Conservation (phyloP, 108 stramenopile genomes). For the Chaetoceros muelleri region DNA sequence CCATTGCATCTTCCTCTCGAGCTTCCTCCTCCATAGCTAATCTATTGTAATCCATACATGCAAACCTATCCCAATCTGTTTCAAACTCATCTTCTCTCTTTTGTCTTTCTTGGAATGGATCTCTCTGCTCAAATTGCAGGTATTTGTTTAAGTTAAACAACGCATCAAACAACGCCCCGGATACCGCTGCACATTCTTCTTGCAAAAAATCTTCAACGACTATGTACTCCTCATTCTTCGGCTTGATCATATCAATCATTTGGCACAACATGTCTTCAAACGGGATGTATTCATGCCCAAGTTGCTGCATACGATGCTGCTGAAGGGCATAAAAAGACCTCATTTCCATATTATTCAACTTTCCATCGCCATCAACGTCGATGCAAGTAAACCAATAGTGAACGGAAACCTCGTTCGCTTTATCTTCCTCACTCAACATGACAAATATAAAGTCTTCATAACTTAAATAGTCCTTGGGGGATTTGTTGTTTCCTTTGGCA, state of each 20-base stretch:
- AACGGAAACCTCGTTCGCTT: slow-evolving; percentile 84
- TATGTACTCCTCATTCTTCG: slow-evolving; percentile 36
- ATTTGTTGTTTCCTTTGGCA: slow-evolving; percentile 22
- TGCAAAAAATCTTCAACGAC: slow-evolving; percentile 83
- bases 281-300: slow-evolving; percentile 94
- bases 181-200: slow-evolving; percentile 76
- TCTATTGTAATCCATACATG: slow-evolving; percentile 88
- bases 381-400: slow-evolving; percentile 95
- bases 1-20: slow-evolving; percentile 74
- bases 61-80: slow-evolving; percentile 97
- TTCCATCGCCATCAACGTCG: slow-evolving; percentile 95
- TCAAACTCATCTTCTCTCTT: slow-evolving; percentile 93
- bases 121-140: slow-evolving; percentile 91
- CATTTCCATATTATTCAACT: slow-evolving; percentile 94
- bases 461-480: slow-evolving; percentile 49
- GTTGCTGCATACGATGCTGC: slow-evolving; percentile 90
- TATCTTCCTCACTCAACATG: slow-evolving; percentile 97
- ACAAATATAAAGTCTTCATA: slow-evolving; percentile 99
- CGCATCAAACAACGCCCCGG: slow-evolving; percentile 94
- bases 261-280: slow-evolving; percentile 98
- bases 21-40: slow-evolving; percentile 93
- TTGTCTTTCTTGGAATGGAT: slow-evolving; percentile 88
- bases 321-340: slow-evolving; percentile 86
- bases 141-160: slow-evolving; percentile 98
- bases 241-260: slow-evolving; percentile 98